Conservation (phyloP, 2,329 filamentous ascomycete species). For the Curvularia lunata region DNA sequence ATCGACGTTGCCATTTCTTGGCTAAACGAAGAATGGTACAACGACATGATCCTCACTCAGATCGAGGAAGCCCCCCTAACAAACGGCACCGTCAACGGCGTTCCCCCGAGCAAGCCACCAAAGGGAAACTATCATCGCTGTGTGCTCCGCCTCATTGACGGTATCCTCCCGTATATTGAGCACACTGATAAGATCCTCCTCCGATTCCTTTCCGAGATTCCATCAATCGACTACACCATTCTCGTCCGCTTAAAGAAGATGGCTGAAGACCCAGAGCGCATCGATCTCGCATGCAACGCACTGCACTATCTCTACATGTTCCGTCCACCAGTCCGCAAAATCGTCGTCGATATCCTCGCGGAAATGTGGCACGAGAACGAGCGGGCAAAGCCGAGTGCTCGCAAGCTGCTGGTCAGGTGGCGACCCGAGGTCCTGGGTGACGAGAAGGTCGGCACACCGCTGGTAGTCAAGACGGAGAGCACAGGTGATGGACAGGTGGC, state of each 20-base stretch:
- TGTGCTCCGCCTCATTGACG: slow-evolving; percentile 81
- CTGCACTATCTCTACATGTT: slow-evolving; percentile 59
- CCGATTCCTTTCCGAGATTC: slow-evolving; percentile 89
- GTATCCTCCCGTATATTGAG: slow-evolving; percentile 89
- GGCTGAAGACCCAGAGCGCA: slow-evolving; percentile 68
- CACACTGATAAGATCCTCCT: slow-evolving; percentile 88
- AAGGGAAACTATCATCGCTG: slow-evolving; percentile 75
- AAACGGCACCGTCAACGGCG: slow-evolving; percentile 54
- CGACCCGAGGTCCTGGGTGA: slow-evolving; percentile 56
- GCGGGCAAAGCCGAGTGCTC: slow-evolving; percentile 55
- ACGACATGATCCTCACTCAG: slow-evolving; percentile 69
- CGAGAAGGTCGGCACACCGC: slow-evolving; percentile 20
- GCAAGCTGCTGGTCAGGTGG: slow-evolving; percentile 63
- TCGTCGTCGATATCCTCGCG: slow-evolving; percentile 64
- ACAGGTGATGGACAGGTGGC: slow-evolving; percentile 17
- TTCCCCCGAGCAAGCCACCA: slow-evolving; percentile 43
- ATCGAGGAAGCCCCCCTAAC: slow-evolving; percentile 24
- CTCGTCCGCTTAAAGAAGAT: slow-evolving; percentile 72
- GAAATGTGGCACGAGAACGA: slow-evolving; percentile 61
- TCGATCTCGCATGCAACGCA: slow-evolving; percentile 63
- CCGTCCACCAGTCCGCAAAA: slow-evolving; percentile 64
- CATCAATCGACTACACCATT: slow-evolving; percentile 74
- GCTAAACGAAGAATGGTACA: slow-evolving; percentile 99
- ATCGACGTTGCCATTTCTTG: slow-evolving; percentile 91
- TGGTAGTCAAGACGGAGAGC: slow-evolving; percentile 31